These are phyloP conservation scores for Stereum hirsutum DNA, from an alignment of 1,284 basidiomycete genomes.

Conservation along the genomic window DNA sequence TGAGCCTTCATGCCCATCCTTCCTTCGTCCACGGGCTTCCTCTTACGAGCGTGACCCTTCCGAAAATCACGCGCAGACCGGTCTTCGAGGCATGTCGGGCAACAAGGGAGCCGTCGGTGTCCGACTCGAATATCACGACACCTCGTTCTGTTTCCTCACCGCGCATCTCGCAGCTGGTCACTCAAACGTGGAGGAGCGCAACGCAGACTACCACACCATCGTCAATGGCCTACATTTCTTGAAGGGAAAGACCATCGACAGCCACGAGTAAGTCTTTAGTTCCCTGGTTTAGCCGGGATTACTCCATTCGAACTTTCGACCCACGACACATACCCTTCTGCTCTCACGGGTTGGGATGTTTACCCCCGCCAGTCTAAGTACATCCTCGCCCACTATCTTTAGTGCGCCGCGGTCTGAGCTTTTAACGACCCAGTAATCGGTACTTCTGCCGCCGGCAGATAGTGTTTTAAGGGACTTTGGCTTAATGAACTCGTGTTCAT, in stretches of 20 bases:
- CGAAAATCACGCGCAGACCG: conserved; percentile 53
- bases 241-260: conserved; percentile 80
- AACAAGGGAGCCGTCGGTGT: conserved; percentile 97
- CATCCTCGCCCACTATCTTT: no score
- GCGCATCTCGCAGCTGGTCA: conserved; percentile 96
- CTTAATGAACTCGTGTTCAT: no score
- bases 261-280: conserved; percentile 89
- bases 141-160: conserved; percentile 91
- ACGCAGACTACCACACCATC: conserved; percentile 90
- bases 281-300: no score
- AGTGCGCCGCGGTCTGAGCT: no score
- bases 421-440: no score
- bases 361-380: conserved; percentile 1
- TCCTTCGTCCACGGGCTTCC: not conserved
- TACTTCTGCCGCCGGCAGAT: no score
- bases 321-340: not conserved
- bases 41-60: not conserved
- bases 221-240: conserved; percentile 76
- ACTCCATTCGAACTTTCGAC: not conserved
- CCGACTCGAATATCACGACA: conserved; percentile 84
- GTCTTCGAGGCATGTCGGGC: conserved; percentile 92
- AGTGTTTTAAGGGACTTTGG: no score
- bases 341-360: not conserved
- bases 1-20: conserved; percentile 19
- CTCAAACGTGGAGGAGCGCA: conserved; percentile 81